Evolutionary conservation across 768 basidiomycete species (phyloP).

Genomic region (Leucogyrophana mollusca): DNA sequence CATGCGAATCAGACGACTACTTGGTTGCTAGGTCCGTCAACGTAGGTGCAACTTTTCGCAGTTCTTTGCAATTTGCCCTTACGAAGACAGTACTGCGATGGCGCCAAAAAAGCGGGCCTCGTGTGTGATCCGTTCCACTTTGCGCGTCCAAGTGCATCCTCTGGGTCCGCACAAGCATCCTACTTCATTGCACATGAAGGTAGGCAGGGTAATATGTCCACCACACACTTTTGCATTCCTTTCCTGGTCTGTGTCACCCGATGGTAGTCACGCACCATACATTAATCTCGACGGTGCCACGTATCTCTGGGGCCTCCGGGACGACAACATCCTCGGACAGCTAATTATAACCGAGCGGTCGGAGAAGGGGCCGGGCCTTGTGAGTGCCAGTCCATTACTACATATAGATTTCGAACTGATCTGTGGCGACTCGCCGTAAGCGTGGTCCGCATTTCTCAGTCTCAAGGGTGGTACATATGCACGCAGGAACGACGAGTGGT

Average conservation of each 20-base stretch:
- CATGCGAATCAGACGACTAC: too few relatives aligned
- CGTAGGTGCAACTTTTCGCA: too few relatives aligned
- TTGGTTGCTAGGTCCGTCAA: too few relatives aligned
- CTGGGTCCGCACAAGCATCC: constrained; percentile 34
- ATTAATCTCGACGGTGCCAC: constrained; percentile 87
- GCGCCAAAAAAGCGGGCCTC: constrained; percentile 30
- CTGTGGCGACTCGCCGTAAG: constrained; percentile 32
- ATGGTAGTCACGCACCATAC: constrained; percentile 66
- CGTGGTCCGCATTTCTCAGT: constrained; percentile 83
- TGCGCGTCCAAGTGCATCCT: constrained; percentile 29
- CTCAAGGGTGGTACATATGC: constrained; percentile 74
- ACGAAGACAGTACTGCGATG: too few relatives aligned
- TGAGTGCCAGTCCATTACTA: constrained; percentile 36
- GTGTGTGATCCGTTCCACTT: constrained; percentile 39
- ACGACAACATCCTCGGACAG: constrained; percentile 57
- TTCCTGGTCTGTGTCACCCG: constrained; percentile 69
- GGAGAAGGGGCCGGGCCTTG: constrained; percentile 64
- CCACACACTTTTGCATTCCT: constrained; percentile 84
- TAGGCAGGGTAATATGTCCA: constrained; percentile 24
- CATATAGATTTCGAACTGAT: neutral
- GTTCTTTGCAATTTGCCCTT: too few relatives aligned
- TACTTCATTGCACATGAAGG: constrained; percentile 36
- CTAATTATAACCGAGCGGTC: constrained; percentile 64
- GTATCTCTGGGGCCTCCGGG: constrained; percentile 66
- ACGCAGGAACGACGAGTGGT: constrained; percentile 64